These are phyloP conservation scores for Phytophthora palmivora DNA, from an alignment of 352 stramenopile genomes.

Conservation along the genomic window DNA sequence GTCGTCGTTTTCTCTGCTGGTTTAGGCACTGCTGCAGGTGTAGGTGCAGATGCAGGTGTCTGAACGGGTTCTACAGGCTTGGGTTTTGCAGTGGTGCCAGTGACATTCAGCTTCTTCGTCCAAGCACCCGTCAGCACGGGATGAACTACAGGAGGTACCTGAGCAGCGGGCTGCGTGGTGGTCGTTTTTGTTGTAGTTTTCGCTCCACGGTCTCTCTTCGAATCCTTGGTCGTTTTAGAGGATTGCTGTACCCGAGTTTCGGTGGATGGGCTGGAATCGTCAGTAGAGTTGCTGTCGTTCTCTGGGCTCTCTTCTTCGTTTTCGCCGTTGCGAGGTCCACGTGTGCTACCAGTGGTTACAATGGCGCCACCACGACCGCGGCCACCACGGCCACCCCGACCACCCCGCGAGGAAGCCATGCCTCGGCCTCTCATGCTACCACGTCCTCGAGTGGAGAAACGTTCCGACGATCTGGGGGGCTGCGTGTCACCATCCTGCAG, in stretches of 20 bases:
- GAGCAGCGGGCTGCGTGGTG: conserved; percentile 38
- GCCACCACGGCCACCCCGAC: conserved; percentile 54
- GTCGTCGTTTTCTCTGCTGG: conserved; percentile 12
- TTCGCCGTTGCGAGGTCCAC: conserved; percentile 38
- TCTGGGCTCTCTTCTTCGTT: conserved; percentile 56
- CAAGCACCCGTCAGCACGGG: conserved; percentile 73
- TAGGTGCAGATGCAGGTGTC: conserved; percentile 23
- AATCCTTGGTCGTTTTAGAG: conserved; percentile 42
- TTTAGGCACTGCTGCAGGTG: conserved; percentile 10
- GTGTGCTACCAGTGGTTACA: conserved; percentile 31
- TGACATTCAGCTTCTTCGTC: conserved; percentile 78
- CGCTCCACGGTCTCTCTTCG: conserved; percentile 49
- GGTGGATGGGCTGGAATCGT: conserved; percentile 27
- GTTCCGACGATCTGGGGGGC: conserved; percentile 36
- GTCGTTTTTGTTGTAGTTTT: conserved; percentile 45
- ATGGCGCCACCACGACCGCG: conserved; percentile 46
- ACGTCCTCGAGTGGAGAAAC: conserved; percentile 46
- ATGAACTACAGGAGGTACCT: conserved; percentile 54
- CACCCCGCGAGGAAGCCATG: conserved; percentile 49
- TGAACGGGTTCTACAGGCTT: conserved; percentile 40
- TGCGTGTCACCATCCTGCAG: conserved; percentile 38
- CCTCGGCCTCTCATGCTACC: conserved; percentile 62
- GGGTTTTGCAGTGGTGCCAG: conserved; percentile 37
- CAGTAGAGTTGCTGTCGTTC: conserved; percentile 53
- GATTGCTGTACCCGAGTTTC: conserved; percentile 40